Conservation (phyloP, 345 rosid species). For the Syzygium aromaticum region DNA sequence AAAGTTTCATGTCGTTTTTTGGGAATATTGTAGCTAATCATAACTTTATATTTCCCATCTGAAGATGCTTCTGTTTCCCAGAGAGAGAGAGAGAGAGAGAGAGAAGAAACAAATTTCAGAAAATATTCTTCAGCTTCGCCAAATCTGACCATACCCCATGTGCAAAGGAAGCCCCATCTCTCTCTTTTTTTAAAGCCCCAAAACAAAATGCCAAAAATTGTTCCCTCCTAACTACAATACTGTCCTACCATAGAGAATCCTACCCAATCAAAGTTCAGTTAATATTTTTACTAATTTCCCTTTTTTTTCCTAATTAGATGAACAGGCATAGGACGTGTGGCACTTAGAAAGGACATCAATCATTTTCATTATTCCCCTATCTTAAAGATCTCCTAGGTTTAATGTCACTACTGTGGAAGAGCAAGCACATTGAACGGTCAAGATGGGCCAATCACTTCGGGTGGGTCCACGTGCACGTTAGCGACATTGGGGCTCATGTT, state of each 20-base stretch:
- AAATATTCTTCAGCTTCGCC: background rate
- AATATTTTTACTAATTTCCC: background rate
- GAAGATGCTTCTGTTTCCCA: slow-evolving; percentile 20
- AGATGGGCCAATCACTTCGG: slow-evolving; percentile 7
- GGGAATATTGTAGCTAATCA: background rate
- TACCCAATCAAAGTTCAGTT: background rate
- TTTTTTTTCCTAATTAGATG: background rate
- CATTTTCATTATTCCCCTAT: background rate
- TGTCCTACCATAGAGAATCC: background rate
- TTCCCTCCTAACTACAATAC: slow-evolving; percentile 6
- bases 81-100: background rate
- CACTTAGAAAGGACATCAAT: slow-evolving; percentile 1
- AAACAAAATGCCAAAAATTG: slow-evolving; percentile 21
- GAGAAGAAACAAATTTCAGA: background rate
- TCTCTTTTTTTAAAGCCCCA: background rate
- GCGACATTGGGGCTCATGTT: background rate
- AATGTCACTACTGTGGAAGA: background rate
- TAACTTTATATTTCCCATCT: background rate
- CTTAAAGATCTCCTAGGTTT: background rate
- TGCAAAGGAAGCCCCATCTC: slow-evolving; percentile 40
- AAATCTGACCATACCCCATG: slow-evolving; percentile 31
- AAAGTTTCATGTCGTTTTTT: background rate
- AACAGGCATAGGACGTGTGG: background rate
- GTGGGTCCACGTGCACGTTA: slow-evolving; percentile 28
- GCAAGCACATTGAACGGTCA: slow-evolving; percentile 11